phyloP scores from a whole-genome alignment of 805 yeast genomes.

The Sporopachydermia quercuum region DNA sequence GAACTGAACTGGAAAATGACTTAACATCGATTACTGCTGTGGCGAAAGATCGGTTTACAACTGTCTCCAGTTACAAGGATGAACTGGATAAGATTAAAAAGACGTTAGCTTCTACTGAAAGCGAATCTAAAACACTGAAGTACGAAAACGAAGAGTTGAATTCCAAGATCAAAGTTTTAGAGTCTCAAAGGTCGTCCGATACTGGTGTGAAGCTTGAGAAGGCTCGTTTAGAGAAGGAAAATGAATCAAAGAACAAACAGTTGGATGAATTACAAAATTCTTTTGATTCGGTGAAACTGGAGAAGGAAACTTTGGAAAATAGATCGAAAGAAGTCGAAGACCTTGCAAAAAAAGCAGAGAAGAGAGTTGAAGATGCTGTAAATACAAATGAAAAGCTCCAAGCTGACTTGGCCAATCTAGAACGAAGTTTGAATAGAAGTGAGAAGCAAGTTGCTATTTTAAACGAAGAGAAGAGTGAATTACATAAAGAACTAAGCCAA shows the following conservation, averaged over 20 bases:
- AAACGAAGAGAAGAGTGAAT: conserved; percentile 7
- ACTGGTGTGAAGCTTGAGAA: conserved; percentile 3
- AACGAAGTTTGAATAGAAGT: conserved; percentile 5
- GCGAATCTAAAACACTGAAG: conserved; percentile 4
- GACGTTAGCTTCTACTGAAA: conserved; percentile 7
- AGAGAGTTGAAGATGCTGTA: conserved; percentile 10
- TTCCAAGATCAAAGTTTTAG: background rate
- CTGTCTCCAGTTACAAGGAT: conserved; percentile 3
- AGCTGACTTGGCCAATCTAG: too few species aligned
- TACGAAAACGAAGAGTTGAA: conserved; percentile 4
- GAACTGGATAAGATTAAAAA: conserved; percentile 7
- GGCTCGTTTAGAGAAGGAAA: background rate
- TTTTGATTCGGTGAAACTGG: conserved; percentile 8
- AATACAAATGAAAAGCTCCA: conserved; percentile 8
- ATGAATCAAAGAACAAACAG: conserved; percentile 3
- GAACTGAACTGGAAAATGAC: conserved; percentile 10
- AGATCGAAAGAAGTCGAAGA: conserved; percentile 4
- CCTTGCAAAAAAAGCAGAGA: conserved; percentile 5
- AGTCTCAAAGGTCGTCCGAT: background rate
- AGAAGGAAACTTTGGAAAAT: conserved; percentile 6
- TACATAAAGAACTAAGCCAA: conserved; percentile 5
- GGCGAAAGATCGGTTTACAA: too few species aligned
- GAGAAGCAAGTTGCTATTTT: background rate
- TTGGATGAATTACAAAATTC: conserved; percentile 8
- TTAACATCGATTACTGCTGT: too few species aligned